phyloP scores from a whole-genome alignment of 345 rosid genomes.

The Hirschfeldia incana region DNA sequence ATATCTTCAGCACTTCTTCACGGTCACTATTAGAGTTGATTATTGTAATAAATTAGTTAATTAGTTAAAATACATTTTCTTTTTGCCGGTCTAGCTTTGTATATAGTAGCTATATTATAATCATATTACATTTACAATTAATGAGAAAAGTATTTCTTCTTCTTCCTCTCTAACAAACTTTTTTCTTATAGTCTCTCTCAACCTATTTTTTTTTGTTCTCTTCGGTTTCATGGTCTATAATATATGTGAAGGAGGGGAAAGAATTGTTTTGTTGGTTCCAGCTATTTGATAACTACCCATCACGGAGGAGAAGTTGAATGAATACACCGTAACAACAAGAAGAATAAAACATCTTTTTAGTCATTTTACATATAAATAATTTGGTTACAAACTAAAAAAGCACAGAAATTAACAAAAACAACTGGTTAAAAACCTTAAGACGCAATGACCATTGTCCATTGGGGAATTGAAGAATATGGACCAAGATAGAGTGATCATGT shows the following conservation, averaged over 20 bases:
- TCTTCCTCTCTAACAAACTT: neutral
- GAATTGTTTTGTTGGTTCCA: neutral
- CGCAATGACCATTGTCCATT: neutral
- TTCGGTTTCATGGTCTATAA: neutral
- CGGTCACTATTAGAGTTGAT: neutral
- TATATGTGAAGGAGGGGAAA: neutral
- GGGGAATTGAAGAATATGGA: neutral
- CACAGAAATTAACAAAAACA: no score
- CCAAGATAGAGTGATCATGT: neutral
- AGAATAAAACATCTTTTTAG: neutral
- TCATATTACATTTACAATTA: neutral
- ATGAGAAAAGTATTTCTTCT: no score
- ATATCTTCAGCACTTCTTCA: neutral
- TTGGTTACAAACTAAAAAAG: no score
- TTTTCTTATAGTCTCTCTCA: neutral
- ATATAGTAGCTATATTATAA: neutral
- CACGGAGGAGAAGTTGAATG: neutral
- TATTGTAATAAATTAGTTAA: neutral
- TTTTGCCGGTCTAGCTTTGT: neutral
- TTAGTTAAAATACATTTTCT: no score
- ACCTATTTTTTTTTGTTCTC: neutral
- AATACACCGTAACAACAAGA: neutral
- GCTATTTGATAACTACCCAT: neutral
- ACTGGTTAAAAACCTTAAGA: neutral
- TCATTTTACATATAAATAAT: slow-evolving; percentile 2